Evolutionary conservation across 345 rosid species (phyloP), one percentile per base, ranked within the genome.

Genomic region (Melaleuca quinquenervia): DNA sequence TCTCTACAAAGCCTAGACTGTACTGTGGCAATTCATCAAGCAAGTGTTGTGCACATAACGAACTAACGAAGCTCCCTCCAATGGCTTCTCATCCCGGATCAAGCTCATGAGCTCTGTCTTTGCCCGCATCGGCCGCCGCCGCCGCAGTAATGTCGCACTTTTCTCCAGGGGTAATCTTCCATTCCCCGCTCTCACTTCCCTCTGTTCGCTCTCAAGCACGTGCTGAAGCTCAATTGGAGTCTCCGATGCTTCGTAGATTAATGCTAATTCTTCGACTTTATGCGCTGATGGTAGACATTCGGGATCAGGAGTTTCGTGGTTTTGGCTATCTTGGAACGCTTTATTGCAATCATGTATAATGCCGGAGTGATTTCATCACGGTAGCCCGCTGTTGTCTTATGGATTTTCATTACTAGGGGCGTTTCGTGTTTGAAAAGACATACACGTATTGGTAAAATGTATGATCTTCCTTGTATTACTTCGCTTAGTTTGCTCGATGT

Each of bases 21-120:
- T 85, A 22, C n/a, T 44, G 55, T 13, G 75, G 93, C 93, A 90
- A 90, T 94, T 91, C 88, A 58, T 7, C 95, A 85, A 92, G 88
- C 93, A 87, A 26, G 62, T 89, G 51, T 41, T 51, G 88, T n/a
- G 91, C 91, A 26, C 80, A 11, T 22, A 20, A 1, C 48, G 80
- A 36, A 18, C 48, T 70, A 26, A 7, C 80, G 48, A 18, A 36
- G 2, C 48, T 8, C 80, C 5, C 80, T 70, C 26, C 80, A 18
- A 70, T 70, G 80, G 48, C 48, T 9, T 70, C 80, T 36, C 80
- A 9, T 21, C 7, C 80, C 45, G 26, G 24, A 2, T 70, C 80
- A 18, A 84, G 89, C 89, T 90, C 89, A 94, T 96, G 98, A 95
- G 93, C 95, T 92, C 90, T 93, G 95, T 86, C 82, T 84, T 90